Evolutionary conservation across 1,139 yeast genomes (phyloP).

Genomic region (Spencermartinsiella ligniputridi): DNA sequence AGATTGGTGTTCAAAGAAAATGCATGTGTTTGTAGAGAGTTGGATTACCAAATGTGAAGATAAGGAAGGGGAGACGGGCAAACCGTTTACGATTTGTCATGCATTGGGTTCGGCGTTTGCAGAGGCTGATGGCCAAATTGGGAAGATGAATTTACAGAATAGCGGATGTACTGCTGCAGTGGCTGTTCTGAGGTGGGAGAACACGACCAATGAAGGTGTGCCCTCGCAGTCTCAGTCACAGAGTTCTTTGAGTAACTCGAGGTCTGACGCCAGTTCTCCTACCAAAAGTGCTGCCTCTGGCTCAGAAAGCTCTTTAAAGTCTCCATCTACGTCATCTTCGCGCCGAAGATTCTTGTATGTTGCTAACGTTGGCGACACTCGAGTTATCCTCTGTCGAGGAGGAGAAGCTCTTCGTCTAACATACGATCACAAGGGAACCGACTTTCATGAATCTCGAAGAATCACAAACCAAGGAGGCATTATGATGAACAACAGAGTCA

Average conservation of each 20-base stretch:
- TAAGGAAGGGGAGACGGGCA: constrained; percentile 4
- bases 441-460: constrained; percentile 68
- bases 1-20: constrained; percentile 88
- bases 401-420: constrained; percentile 75
- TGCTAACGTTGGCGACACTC: constrained; percentile 93
- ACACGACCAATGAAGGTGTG: constrained; percentile 10
- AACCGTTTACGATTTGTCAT: constrained; percentile 24
- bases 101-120: constrained; percentile 46
- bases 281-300: not conserved
- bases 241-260: not conserved
- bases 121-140: constrained; percentile 69
- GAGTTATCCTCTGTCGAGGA: constrained; percentile 70
- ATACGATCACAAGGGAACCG: constrained; percentile 94
- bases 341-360: constrained; percentile 67
- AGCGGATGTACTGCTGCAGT: constrained; percentile 96
- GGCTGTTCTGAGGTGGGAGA: constrained; percentile 84
- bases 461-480: constrained; percentile 79
- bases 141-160: constrained; percentile 52
- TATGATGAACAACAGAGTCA: constrained; percentile 84
- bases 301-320: not conserved
- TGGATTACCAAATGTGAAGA: constrained; percentile 39
- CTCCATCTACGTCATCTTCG: not conserved
- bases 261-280: not conserved
- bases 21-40: constrained; percentile 63
- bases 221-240: not conserved